Conservation (phyloP, 163 green algal genomes). For the Volvox carteri region DNA sequence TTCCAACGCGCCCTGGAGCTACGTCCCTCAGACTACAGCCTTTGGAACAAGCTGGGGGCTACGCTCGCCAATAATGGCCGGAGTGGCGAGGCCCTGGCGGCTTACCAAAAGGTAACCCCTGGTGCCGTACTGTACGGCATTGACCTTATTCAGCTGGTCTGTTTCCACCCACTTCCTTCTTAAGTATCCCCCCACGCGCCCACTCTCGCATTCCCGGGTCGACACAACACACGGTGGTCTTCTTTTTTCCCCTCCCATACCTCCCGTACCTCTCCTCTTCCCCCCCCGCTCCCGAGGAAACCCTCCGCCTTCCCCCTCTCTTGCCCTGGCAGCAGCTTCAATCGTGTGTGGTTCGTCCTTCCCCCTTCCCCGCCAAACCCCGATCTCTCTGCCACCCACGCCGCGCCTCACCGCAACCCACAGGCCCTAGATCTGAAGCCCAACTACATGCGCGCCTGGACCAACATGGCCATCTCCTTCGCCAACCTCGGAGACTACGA, state of each 20-base stretch:
- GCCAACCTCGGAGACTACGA: conserved; percentile 94
- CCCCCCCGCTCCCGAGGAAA: too few relatives aligned
- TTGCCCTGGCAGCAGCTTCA: neutral
- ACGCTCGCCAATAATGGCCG: conserved; percentile 93
- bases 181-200: too few relatives aligned
- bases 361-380: too few relatives aligned
- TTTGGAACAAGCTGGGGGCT: conserved; percentile 99
- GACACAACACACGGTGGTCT: too few relatives aligned
- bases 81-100: conserved; percentile 85
- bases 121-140: too few relatives aligned
- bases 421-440: conserved; percentile 95
- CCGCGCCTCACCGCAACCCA: neutral
- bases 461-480: conserved; percentile 98
- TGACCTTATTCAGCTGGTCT: too few relatives aligned
- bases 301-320: neutral
- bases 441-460: conserved; percentile 99
- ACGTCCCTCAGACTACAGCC: conserved; percentile 75
- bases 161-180: too few relatives aligned
- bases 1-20: conserved; percentile 89
- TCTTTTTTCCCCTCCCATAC: too few relatives aligned
- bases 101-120: conserved; percentile 86
- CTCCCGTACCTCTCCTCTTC: too few relatives aligned
- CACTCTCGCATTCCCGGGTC: too few relatives aligned
- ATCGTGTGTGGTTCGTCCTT: too few relatives aligned
- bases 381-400: neutral